Base-by-base conservation (phyloP, 2,329 filamentous ascomycete species). In the Sporothrix phasma region DNA sequence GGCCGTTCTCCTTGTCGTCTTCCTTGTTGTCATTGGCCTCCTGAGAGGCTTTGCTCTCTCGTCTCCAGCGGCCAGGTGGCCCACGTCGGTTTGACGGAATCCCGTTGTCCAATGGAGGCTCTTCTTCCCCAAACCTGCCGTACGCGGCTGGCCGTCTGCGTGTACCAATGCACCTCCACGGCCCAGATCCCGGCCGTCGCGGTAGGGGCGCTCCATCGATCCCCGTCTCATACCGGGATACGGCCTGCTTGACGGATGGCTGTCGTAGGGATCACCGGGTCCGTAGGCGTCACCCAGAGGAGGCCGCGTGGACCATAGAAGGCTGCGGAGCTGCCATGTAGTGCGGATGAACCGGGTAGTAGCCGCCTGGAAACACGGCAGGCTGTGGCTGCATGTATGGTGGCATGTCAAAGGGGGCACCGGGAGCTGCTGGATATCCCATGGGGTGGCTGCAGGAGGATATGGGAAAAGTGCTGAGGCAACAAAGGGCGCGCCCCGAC, bases 341-440 rank as follows among this genome's bases (percentile, higher is more conserved):
- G 2, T 31, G 62, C 2, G 53, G 15, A 17, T 64, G 62, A 6
- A 51, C 15, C 1, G 64, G 64, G 31, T 66, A 66, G n/a, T 56
- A 64, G 11, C 64, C 64, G 3, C 61, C 61, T 2, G 60, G 61
- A 34, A 66, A 63, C 54, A 66, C 51, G 6, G 61, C 61, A 3
- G 54, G 56, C 22, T 24, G 39, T 24, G 54, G 10, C 29, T 41
- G 61, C 46, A 63, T 59, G 29, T 61, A 66, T 2, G 62, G 24
- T 11, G 63, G 37, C 41, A 66, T 51, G 11, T 66, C 47, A 45
- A 61, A 66, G 1, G 34, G n/a, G 13, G 39, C 47, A 1, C 61
- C 61, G 1, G 39, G 29, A 3, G 15, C n/a, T 10, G 46, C 17
- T 13, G 24, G 64, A 4, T 56, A 64, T 0, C 22, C 19, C 56